Base-by-base conservation (phyloP, 345 rosid species). In the Dipteronia sinensis region DNA sequence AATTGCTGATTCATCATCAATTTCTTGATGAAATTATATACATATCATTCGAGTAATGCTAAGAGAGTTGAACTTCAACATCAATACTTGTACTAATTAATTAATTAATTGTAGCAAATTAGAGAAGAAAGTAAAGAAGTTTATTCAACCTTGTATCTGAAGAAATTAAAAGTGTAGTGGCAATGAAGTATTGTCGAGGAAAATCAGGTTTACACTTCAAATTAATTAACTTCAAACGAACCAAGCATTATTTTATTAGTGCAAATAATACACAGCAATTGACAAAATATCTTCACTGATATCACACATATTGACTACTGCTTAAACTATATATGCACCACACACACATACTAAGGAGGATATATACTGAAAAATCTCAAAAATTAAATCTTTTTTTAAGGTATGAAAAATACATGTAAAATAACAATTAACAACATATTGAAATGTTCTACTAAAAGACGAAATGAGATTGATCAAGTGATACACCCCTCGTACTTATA, bases 141-240 rank as follows among this genome's bases (percentile, higher is more conserved):
- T 17, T 31, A 29, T 77, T 81, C 80, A 67, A 75, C 58, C 51
- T 17, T 75, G 42, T 67, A 29, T 67, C 22, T 51, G 20, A 80
- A 42, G 65, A 68, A 71, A 29, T 29, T 29, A 29, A 29, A 29
- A 29, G 4, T 2, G 34, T 29, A 29, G 11, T 51, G 27, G 23
- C 12, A 58, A 59, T 69, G 72, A 80, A 81, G 83, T 80, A 23
- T 61, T 12, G 7, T 1, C 44, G 79, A 71, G 83, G 81, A 71
- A 38, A 67, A 83, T 56, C 74, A 75, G 51, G 77, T 71, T 71
- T 71, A 22, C 71, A 75, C 86, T 77, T 71, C 72, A 80, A 75
- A 65, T 53, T 56, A 68, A 76, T 40, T 56, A 56, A 56, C 9
- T 65, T 74, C 46, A 47, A 74, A 63, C 62, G 31, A 29, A 64